These are phyloP conservation scores for Urtica urens DNA, from an alignment of 306 rosid genomes.

Conservation along the genomic window DNA sequence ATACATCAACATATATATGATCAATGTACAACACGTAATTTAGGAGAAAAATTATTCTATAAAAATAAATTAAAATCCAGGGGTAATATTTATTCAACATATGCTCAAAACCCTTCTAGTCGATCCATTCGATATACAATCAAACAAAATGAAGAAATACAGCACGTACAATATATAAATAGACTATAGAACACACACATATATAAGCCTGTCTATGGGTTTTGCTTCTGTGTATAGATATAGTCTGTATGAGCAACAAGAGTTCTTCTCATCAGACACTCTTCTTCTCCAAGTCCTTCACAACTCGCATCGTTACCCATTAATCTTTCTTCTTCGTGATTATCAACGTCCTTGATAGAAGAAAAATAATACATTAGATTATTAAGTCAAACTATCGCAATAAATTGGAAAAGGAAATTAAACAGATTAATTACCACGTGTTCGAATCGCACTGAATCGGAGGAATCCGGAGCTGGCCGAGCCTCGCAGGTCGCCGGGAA, in stretches of 20 bases:
- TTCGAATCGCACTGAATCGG: constrained; percentile 13
- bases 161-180: neutral
- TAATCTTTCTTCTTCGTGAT: constrained; percentile 20
- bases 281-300: constrained; percentile 53
- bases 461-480: constrained; percentile 18
- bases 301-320: constrained; percentile 48
- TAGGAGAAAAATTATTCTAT: too few relatives aligned
- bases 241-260: constrained; percentile 78
- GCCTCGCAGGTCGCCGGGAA: constrained; percentile 10
- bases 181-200: neutral
- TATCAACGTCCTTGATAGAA: constrained; percentile 26
- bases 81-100: too few relatives aligned
- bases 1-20: too few relatives aligned
- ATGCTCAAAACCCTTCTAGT: too few relatives aligned
- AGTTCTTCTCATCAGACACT: constrained; percentile 79
- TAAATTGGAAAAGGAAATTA: neutral
- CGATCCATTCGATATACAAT: too few relatives aligned
- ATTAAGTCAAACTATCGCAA: neutral
- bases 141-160: neutral
- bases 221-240: constrained; percentile 60
- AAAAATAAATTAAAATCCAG: too few relatives aligned
- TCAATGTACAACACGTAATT: too few relatives aligned
- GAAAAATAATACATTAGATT: neutral
- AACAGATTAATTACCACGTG: constrained; percentile 19
- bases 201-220: constrained; percentile 33